Evolutionary conservation across 1,284 basidiomycete genomes (phyloP), one percentile per base, ranked within the genome.

Genomic region (Jaminaea rosea): DNA sequence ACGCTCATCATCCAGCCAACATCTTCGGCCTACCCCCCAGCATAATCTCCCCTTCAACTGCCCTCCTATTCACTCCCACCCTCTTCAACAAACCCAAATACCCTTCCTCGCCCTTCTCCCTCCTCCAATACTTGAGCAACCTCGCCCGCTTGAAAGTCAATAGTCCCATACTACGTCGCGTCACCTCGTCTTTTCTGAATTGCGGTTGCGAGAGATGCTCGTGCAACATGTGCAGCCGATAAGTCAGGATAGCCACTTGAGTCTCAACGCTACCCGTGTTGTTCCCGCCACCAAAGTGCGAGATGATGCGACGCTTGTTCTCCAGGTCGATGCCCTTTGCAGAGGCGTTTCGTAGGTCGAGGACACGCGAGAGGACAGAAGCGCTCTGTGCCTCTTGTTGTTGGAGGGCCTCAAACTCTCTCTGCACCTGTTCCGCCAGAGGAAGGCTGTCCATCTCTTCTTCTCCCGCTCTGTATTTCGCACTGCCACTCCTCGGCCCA

Each of bases 201-300:
- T 13, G 15, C 70, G 82, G 84, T 26, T 72, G 73, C 19, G 75
- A 77, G 36, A 93, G 76, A 73, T 94, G 92, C 1, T 77, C 77
- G 79, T 84, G 84, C 39, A 96, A 74, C 60, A 84, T 85, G 42
- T 87, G 86, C 62, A 96, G 93, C 67, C 83, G 81, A 70, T 86
- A 83, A 0, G 92, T 96, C 49, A 91, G 72, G 23, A 96, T 77
- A 0, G 92, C 92, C 46, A 85, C 92, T 92, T 94, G 90, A 0
- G 93, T 90, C 66, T 90, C 86, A 0, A 86, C 80, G 49, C 84
- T 80, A 31, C 89, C 92, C 1, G 88, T 81, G 72, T 93, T 86
- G 50, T 80, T 80, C n/a, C 81, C 81, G 24, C 47, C 77, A 23
- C 87, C 91, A 78, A 97, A 96, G 49, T 82, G 83, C 10, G 77